Conservation (phyloP, 345 rosid species). For the Rhodamnia argentea region DNA sequence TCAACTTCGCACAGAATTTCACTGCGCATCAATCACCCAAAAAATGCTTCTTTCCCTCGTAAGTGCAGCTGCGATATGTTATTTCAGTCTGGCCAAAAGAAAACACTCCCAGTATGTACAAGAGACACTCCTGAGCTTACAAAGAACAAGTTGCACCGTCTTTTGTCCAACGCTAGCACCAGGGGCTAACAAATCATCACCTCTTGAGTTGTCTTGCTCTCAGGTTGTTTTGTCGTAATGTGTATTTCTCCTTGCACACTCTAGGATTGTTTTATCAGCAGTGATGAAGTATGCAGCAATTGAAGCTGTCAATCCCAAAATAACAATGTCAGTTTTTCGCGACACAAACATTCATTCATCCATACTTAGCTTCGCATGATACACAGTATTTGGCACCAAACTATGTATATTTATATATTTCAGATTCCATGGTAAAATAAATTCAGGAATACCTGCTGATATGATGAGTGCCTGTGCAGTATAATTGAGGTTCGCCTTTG, state of each 20-base stretch:
- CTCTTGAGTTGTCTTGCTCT: neutral
- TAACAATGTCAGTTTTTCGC: neutral
- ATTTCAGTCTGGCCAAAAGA: neutral
- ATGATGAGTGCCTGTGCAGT: conserved; percentile 67
- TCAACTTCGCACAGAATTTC: neutral
- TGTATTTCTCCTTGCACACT: conserved; percentile 44
- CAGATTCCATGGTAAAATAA: neutral
- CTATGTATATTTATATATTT: neutral
- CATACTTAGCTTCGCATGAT: neutral
- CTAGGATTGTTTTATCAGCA: conserved; percentile 50
- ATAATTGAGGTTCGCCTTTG: conserved; percentile 63
- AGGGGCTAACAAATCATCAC: neutral
- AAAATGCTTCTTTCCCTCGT: neutral
- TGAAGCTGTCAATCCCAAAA: conserved; percentile 27
- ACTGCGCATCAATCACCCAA: neutral
- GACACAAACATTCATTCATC: neutral
- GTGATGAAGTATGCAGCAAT: conserved; percentile 52
- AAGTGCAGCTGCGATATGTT: neutral
- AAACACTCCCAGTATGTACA: neutral
- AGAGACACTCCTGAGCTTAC: neutral
- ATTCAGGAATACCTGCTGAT: conserved; percentile 24
- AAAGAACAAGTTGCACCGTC: neutral
- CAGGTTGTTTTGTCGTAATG: conserved; percentile 7
- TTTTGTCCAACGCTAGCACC: neutral
- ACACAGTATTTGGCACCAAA: neutral